A percentile compares a stretch with the other conserved stretches of the same genome.
Evolutionary conservation across 768 basidiomycete genomes (phyloP).

Genomic region (Leccinum aurantiacum): DNA sequence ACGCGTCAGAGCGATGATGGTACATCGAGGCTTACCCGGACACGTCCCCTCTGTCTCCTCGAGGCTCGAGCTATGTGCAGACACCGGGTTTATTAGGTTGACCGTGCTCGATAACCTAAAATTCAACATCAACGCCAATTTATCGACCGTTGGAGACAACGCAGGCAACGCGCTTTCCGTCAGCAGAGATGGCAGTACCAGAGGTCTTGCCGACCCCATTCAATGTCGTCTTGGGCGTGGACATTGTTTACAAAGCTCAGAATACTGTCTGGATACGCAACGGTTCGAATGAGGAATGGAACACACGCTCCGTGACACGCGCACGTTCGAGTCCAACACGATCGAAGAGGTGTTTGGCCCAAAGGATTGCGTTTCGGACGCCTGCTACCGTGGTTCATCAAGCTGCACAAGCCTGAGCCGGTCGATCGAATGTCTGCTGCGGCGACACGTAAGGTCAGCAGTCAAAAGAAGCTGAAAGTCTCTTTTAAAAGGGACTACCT

Average conservation of each 20-base stretch:
- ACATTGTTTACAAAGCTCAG: conserved; percentile 48
- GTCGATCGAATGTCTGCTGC: no score
- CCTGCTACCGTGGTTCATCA: no score
- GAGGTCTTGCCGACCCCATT: conserved; percentile 37
- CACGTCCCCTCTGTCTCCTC: conserved; percentile 37
- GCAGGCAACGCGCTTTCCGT: conserved; percentile 16
- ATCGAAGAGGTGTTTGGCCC: conserved; percentile 55
- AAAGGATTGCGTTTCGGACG: neutral
- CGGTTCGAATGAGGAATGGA: neutral
- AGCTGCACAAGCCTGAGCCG: no score
- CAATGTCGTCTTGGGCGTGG: conserved; percentile 52
- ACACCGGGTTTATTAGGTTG: conserved; percentile 54
- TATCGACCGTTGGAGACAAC: conserved; percentile 10
- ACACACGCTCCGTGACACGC: conserved; percentile 52
- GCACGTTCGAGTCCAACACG: conserved; percentile 54
- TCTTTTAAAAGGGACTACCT: no score
- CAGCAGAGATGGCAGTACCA: conserved; percentile 1
- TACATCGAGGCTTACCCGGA: neutral
- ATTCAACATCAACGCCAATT: conserved; percentile 42
- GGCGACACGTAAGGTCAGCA: no score
- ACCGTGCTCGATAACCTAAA: conserved; percentile 48
- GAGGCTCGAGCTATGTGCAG: conserved; percentile 49
- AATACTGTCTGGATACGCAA: conserved; percentile 46
- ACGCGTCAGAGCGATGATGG: no score
- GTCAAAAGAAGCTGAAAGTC: no score